Base-by-base conservation (phyloP, 2,329 filamentous ascomycete genomes). In the Aspergillus sp. region DNA sequence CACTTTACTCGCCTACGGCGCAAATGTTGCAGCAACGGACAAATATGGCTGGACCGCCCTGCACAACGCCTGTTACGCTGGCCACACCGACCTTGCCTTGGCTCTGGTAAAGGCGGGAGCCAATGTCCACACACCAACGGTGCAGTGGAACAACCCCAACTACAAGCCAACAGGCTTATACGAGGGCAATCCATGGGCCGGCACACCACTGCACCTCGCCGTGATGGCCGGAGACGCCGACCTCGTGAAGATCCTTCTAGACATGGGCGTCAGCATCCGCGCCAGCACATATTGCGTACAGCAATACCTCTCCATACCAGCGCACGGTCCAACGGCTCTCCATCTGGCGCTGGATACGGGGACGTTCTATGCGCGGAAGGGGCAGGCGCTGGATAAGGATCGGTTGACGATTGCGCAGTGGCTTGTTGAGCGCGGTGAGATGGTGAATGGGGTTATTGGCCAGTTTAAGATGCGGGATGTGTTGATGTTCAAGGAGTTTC, bases 361-460 rank as follows among this genome's bases (percentile, higher is more conserved):
- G 7, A 38, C 4, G 1, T 54, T 59, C 25, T 59, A 59, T 31
- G 22, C n/a, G 4, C 50, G 50, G 17, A 11, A n/a, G 6, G 54
- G 54, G 3, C 8, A 38, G 11, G 9, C 15, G 2, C 46, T 57
- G 30, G 45, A 54, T 48, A 22, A 38, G 50, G 38, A 34, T 28
- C 22, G 38, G 34, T 23, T 61, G 25, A 34, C n/a, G 2, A 61
- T 61, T 31, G 49, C 49, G 47, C 41, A 57, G 28, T 53, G 34
- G 28, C 54, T 61, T 31, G 59, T 61, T 41, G 47, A 54, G 28
- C 25, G 41, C 31, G 54, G 59, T 3, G 15, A 25, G n/a, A 57
- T 54, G 41, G 54, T 54, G 5, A 22, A 48, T 11, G 48, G 54
- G n/a, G 19, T 57, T 15, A 49, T 61, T 19, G 9, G 11, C 3